Base-by-base conservation (phyloP, 257 asterid genomes). In the Cinchona pubescens region DNA sequence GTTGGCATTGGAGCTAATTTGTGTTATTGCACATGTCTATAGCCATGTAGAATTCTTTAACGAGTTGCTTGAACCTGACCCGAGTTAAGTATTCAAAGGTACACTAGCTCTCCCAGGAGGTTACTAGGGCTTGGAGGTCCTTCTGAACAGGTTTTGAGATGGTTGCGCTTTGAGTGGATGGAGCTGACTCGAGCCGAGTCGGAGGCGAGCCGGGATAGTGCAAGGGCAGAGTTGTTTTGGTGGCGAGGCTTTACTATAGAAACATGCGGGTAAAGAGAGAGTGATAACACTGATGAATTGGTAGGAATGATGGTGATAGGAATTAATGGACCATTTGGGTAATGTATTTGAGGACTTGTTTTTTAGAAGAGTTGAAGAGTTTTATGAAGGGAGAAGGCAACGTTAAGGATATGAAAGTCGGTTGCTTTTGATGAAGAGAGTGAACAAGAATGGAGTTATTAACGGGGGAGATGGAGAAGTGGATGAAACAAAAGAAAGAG, bases 1-100 rank as follows among this genome's bases (percentile, higher is more conserved):
- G 97, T 25, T 79, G 59, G 77, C 96, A 89, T 42, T 91, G 97
- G 34, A 91, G 82, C 97, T 92, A 91, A 35, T 63, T 85, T 56
- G 89, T 72, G 48, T 91, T 96, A 8, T 96, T 91, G 0, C 94
- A 96, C 2, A 86, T 87, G 35, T 89, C 97, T 1, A 86, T 71
- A 0, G 81, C 83, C 80, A 91, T 67, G 75, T 61, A 84, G 15
- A 61, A 78, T 5, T 85, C 75, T 25, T 67, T 79, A 1, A 27
- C 87, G 53, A 94, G 97, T 27, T 63, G 79, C 1, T 96, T 96
- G n/a, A 91, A 73, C 2, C 97, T 96, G 71, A 91, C 46, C 21
- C 87, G 79, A 3, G 87, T 78, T 46, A 88, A 81, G 75, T 89
- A 91, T 86, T 88, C 97, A 1, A 90, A 93, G 72, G 90, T 91